Evolutionary conservation across 2,329 filamentous ascomycete species (phyloP), one percentile per base, ranked within the genome.

Genomic region (Aureobasidium vineae): DNA sequence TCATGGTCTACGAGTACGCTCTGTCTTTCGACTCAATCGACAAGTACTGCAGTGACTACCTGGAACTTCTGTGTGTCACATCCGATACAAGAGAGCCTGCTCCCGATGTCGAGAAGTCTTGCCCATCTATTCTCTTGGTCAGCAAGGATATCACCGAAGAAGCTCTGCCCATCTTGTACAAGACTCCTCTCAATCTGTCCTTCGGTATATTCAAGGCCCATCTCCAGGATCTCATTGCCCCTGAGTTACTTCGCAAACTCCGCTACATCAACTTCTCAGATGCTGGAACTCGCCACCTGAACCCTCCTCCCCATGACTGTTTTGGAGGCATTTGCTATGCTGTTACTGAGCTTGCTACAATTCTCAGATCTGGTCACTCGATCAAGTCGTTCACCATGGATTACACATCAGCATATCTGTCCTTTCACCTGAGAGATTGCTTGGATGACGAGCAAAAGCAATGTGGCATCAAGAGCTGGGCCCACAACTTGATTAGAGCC

Each of bases 131-230:
- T 49, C 70, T 78, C 38, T 70, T 77, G 10, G 61, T 77, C 69
- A 76, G 73, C 67, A 71, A 70, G 36, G 75, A 77, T 53, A 76
- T 77, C 68, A 74, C 69, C 54, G 50, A 50, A 6, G 77, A 79
- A 67, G 73, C 73, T 1, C 67, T 68, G 50, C 45, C 63, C n/a
- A 53, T 74, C 11, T 68, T 78, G 10, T 68, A 70, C 47, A 66
- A 69, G 38, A 71, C 70, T 41, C 64, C 70, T 28, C 64, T 77
- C 57, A 68, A 63, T 19, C 71, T 78, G 59, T 60, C 73, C 6
- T 73, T 75, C 50, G 74, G 74, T 45, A 64, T 75, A 11, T 56
- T 71, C 52, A 53, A 67, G 26, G 38, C 36, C 8, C 31, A 63
- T 1, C 50, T 72, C 28, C 15, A 28, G 7, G 56, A 71, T 19